These are phyloP conservation scores for Fraxinus floribunda DNA, from an alignment of 305 asterid species.

Conservation along the genomic window DNA sequence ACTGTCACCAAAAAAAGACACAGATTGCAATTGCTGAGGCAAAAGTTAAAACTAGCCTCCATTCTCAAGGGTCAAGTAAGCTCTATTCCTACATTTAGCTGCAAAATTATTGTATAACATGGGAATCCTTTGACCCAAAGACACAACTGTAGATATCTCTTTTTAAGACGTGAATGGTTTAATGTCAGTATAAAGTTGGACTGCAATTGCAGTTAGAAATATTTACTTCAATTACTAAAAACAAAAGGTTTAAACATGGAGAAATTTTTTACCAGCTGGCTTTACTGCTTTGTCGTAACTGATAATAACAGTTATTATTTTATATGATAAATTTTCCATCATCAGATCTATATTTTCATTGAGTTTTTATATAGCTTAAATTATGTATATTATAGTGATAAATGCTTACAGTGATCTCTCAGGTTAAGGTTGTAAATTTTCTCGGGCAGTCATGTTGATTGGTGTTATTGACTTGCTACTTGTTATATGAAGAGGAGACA, in stretches of 20 bases:
- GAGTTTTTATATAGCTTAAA: neutral
- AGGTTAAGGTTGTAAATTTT: neutral
- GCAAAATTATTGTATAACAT: neutral
- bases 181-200: neutral
- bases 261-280: neutral
- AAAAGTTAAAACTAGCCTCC: constrained; percentile 86
- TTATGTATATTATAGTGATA: neutral
- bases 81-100: constrained; percentile 20
- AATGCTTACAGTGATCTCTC: neutral
- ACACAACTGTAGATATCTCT: neutral
- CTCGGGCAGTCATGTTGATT: neutral
- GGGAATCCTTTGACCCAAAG: neutral
- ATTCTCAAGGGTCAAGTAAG: constrained; percentile 83
- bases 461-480: neutral
- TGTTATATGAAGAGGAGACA: neutral
- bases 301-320: neutral
- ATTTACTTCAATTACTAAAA: neutral
- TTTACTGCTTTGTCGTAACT: neutral
- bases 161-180: neutral
- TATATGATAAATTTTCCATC: neutral
- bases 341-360: neutral
- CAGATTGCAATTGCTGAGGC: constrained; percentile 81
- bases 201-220: neutral
- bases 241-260: neutral
- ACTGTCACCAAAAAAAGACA: constrained; percentile 80